phyloP scores from a whole-genome alignment of 2,329 filamentous ascomycete genomes.

The Neoscytalidium dimidiatum region DNA sequence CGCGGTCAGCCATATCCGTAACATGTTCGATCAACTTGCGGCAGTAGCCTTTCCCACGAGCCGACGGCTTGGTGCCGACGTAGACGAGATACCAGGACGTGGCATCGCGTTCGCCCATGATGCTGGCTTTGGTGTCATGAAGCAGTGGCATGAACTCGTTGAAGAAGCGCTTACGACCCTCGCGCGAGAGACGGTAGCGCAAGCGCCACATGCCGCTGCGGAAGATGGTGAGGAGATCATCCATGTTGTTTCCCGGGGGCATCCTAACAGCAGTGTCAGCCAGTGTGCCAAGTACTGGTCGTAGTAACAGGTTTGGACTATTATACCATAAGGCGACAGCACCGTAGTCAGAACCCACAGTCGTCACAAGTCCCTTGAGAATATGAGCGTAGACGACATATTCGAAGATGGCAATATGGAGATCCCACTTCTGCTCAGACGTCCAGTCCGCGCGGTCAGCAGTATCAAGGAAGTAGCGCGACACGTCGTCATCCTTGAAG shows the following conservation, averaged over 20 bases:
- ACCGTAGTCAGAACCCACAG: conserved; percentile 74
- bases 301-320: no score
- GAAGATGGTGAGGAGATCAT: conserved; percentile 70
- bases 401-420: conserved; percentile 76
- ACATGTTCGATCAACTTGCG: conserved; percentile 71
- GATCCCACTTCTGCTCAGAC: conserved; percentile 70
- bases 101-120: conserved; percentile 67
- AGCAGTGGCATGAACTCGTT: conserved; percentile 74
- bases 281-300: no score
- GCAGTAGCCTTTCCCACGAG: conserved; percentile 72
- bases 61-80: conserved; percentile 71
- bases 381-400: conserved; percentile 77
- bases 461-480: conserved; percentile 72
- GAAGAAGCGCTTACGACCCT: conserved; percentile 75
- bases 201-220: conserved; percentile 78
- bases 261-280: no score
- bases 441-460: conserved; percentile 65
- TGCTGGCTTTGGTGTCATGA: conserved; percentile 68
- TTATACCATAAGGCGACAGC: conserved; percentile 77
- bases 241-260: conserved; percentile 72
- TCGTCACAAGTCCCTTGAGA: conserved; percentile 72
- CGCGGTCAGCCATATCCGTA: conserved; percentile 64
- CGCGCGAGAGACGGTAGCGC: conserved; percentile 70
- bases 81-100: conserved; percentile 83
- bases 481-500: conserved; percentile 74